These are phyloP conservation scores for Schizosaccharomyces versatilis DNA, from an alignment of 1,139 yeast species.

Conservation along the genomic window DNA sequence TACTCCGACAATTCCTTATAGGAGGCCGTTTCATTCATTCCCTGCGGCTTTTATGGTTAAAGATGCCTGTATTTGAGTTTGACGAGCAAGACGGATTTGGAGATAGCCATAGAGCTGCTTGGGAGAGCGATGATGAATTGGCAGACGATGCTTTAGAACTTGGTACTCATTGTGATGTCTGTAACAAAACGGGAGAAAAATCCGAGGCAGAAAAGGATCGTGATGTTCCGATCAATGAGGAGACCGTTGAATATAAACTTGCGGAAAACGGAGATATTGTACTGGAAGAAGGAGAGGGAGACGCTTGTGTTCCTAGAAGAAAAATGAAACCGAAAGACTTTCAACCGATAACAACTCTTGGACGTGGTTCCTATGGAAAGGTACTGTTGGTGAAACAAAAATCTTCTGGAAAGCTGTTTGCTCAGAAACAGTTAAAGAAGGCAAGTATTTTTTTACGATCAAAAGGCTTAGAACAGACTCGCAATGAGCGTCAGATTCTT, in stretches of 20 bases:
- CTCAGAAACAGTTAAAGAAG: slow-evolving; percentile 72
- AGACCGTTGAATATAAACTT: neutral
- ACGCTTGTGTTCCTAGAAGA: slow-evolving; percentile 12
- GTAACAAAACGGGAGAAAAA: neutral
- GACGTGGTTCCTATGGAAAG: slow-evolving; percentile 81
- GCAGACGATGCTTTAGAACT: neutral
- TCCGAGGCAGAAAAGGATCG: neutral
- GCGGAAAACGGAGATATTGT: neutral
- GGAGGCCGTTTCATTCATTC: neutral
- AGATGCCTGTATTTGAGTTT: slow-evolving; percentile 1
- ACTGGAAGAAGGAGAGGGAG: slow-evolving; percentile 5
- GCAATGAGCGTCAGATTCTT: slow-evolving; percentile 49
- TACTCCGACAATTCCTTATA: neutral
- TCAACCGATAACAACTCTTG: slow-evolving; percentile 58
- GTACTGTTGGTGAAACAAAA: slow-evolving; percentile 55
- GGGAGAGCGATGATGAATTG: neutral
- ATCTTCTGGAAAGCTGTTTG: slow-evolving; percentile 47
- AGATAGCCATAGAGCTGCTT: neutral
- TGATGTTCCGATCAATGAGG: neutral
- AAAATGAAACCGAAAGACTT: slow-evolving; percentile 34
- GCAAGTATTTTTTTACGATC: slow-evolving; percentile 41
- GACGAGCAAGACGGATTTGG: neutral
- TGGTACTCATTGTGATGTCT: neutral
- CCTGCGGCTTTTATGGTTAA: neutral
- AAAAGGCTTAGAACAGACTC: slow-evolving; percentile 35